A percentile compares a stretch with the other conserved stretches of the same genome.
Conservation (phyloP, 805 yeast genomes). For the Yarrowia sp. region DNA sequence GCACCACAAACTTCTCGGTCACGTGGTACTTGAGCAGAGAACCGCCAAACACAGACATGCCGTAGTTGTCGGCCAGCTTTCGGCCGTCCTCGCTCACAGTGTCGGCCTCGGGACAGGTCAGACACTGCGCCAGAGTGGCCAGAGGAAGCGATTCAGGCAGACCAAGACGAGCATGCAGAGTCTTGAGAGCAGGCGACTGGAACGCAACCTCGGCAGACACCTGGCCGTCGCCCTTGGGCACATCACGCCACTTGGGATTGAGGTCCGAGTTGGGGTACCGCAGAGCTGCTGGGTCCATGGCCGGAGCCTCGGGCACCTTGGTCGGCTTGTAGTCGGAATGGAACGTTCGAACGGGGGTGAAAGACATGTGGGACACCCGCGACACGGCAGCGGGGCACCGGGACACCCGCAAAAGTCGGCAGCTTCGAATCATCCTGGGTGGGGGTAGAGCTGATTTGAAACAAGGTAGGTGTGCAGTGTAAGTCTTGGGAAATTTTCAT, state of each 20-base stretch:
- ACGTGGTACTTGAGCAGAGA: constrained; percentile 76
- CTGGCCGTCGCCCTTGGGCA: neutral
- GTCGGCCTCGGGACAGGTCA: constrained; percentile 62
- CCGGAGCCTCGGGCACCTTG: constrained; percentile 12
- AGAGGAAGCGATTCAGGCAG: constrained; percentile 64
- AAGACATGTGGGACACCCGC: neutral
- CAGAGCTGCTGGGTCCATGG: constrained; percentile 4
- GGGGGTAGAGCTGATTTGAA: no score
- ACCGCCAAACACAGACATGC: constrained; percentile 83
- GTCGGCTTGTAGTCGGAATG: constrained; percentile 2
- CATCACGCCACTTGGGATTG: neutral
- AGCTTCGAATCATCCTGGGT: constrained; percentile 6
- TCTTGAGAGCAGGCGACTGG: constrained; percentile 72
- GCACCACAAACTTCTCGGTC: constrained; percentile 71
- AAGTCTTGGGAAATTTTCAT: constrained; percentile 6
- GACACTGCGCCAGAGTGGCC: constrained; percentile 78
- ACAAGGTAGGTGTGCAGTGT: no score
- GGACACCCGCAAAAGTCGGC: constrained; percentile 21
- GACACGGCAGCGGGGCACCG: neutral
- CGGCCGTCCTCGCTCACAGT: constrained; percentile 50
- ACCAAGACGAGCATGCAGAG: constrained; percentile 78
- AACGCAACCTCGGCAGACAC: constrained; percentile 60
- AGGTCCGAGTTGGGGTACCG: constrained; percentile 24
- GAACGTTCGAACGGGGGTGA: neutral
- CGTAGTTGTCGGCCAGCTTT: constrained; percentile 72